These are phyloP conservation scores for Arthrobotrys entomopaga DNA, from an alignment of 2,329 filamentous ascomycete species.

Conservation along the genomic window DNA sequence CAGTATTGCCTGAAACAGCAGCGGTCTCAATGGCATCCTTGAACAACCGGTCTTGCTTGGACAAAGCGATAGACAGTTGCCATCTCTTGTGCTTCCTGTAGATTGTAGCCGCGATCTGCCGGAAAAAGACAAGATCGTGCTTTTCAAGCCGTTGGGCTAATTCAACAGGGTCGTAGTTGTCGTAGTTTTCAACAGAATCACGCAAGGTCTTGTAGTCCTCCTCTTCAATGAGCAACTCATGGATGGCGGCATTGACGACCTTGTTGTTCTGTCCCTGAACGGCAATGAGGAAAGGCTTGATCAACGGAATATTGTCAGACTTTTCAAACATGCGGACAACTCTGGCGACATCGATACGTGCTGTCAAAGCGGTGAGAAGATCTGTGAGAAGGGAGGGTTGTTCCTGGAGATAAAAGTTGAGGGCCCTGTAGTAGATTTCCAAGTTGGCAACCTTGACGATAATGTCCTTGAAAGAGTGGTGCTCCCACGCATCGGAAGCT, in stretches of 20 bases:
- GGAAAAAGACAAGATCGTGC: constrained; percentile 98
- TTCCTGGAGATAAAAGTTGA: constrained; percentile 74
- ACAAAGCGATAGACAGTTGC: constrained; percentile 98
- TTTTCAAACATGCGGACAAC: constrained; percentile 99
- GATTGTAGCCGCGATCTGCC: constrained; percentile 96
- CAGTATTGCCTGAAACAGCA: constrained; percentile 86
- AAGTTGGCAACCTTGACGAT: constrained; percentile 97
- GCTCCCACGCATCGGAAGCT: constrained; percentile 97
- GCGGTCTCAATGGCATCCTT: constrained; percentile 99
- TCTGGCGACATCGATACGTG: constrained; percentile 88
- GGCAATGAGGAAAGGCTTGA: constrained; percentile 97
- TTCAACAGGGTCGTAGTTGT: constrained; percentile 97
- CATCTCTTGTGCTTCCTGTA: constrained; percentile 99
- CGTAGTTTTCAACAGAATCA: constrained; percentile 97
- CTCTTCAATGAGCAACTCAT: constrained; percentile 96
- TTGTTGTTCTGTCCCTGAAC: constrained; percentile 98
- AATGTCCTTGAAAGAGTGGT: constrained; percentile 99
- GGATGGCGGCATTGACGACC: constrained; percentile 96
- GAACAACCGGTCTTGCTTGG: constrained; percentile 99
- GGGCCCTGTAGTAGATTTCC: constrained; percentile 94
- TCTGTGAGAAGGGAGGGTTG: constrained; percentile 97
- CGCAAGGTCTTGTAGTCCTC: constrained; percentile 99
- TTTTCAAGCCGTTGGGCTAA: constrained; percentile 92
- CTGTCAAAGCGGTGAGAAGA: constrained; percentile 87
- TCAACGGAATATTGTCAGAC: constrained; percentile 95